These are phyloP conservation scores for Phialophora verrucosa DNA, from an alignment of 2,329 filamentous ascomycete genomes.

Conservation along the genomic window DNA sequence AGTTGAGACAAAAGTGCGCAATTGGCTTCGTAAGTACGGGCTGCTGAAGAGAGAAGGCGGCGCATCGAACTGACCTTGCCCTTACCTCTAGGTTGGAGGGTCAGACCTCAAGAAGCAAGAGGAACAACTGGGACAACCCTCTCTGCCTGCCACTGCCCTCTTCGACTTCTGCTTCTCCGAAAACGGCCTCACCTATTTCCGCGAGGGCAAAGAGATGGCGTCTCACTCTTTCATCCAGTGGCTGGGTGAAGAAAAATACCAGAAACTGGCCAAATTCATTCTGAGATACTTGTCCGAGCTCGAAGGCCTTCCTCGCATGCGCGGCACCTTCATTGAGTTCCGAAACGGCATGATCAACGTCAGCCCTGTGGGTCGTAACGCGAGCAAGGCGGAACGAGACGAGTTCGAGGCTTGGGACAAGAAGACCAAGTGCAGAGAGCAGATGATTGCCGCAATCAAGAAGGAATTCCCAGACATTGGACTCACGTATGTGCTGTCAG, in stretches of 20 bases:
- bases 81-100: constrained; percentile 68
- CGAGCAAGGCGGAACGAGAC: constrained; percentile 76
- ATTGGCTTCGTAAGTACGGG: constrained; percentile 71
- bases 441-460: constrained; percentile 76
- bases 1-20: constrained; percentile 82
- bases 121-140: constrained; percentile 81
- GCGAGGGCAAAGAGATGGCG: constrained; percentile 75
- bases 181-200: constrained; percentile 92
- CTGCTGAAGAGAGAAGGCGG: background rate
- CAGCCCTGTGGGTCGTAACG: constrained; percentile 75
- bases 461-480: constrained; percentile 83
- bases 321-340: constrained; percentile 71
- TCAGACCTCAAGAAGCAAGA: constrained; percentile 93
- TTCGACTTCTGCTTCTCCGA: constrained; percentile 99
- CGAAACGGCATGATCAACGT: constrained; percentile 71
- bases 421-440: constrained; percentile 74
- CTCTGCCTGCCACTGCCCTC: constrained; percentile 74
- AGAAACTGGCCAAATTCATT: constrained; percentile 64
- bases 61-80: constrained; percentile 19
- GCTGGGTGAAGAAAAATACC: constrained; percentile 81
- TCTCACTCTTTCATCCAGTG: constrained; percentile 88
- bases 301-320: constrained; percentile 64
- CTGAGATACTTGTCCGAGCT: constrained; percentile 67
- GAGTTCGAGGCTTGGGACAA: constrained; percentile 85
- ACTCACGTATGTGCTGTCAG: constrained; percentile 70